phyloP scores from a whole-genome alignment of 371 early-diverging fungal species.

The Cladochytrium tenue region DNA sequence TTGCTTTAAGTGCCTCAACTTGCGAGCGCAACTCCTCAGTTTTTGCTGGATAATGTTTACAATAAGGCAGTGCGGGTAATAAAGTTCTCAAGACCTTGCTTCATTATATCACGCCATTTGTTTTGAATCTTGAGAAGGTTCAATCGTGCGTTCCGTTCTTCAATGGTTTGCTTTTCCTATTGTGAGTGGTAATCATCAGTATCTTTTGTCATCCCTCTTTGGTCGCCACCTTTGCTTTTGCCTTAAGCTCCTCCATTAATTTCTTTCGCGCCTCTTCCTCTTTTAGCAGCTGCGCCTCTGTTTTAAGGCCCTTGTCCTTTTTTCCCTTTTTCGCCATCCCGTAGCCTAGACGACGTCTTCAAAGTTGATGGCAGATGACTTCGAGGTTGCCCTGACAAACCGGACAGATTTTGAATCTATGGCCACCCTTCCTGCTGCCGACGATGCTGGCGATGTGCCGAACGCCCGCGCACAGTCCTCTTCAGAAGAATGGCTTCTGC shows the following conservation, averaged over 20 bases:
- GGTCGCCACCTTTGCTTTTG: slow-evolving; percentile 41
- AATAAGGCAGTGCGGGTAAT: too few species aligned
- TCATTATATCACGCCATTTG: too few species aligned
- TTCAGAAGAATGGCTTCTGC: slow-evolving; percentile 55
- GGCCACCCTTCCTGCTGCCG: neutral
- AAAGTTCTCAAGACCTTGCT: too few species aligned
- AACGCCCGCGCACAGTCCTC: slow-evolving; percentile 14
- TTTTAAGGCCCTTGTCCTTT: slow-evolving; percentile 42
- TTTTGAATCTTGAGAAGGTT: too few species aligned
- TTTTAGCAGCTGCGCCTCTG: slow-evolving; percentile 38
- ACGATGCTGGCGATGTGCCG: neutral
- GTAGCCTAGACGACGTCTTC: too few species aligned
- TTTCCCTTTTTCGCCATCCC: slow-evolving; percentile 40
- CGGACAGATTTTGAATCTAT: too few species aligned
- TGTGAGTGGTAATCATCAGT: neutral
- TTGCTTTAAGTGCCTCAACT: slow-evolving; percentile 36
- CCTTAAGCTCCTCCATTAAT: slow-evolving; percentile 39
- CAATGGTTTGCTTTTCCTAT: slow-evolving; percentile 37
- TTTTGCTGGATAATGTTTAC: too few species aligned
- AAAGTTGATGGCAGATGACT: too few species aligned
- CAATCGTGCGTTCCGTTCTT: slow-evolving; percentile 45
- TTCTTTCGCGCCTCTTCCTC: slow-evolving; percentile 44
- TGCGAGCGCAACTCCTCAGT: too few species aligned
- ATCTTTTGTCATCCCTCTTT: neutral
- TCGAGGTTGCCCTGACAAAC: too few species aligned